Conservation (phyloP, 1,139 yeast genomes). For the Lodderomyces pseudojiufengensis region DNA sequence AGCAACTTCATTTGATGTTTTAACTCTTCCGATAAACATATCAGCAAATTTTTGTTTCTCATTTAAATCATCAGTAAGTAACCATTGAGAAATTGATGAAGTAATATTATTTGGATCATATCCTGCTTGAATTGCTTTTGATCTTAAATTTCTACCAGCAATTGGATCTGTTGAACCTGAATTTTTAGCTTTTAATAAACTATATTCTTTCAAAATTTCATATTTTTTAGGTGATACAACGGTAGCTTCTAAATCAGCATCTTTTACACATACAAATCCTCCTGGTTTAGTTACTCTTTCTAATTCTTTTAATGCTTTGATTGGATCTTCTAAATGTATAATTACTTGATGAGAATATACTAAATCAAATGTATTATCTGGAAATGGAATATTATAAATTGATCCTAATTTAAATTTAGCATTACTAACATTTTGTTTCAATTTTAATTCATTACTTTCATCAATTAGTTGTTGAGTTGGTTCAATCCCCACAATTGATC, state of each 20-base stretch:
- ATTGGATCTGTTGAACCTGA: constrained; percentile 14
- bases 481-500: constrained; percentile 32
- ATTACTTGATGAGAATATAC: constrained; percentile 39
- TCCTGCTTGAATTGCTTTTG: constrained; percentile 20
- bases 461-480: constrained; percentile 28
- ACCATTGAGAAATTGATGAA: constrained; percentile 17
- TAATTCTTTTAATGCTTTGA: constrained; percentile 28
- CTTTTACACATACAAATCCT: constrained; percentile 34
- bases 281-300: constrained; percentile 34
- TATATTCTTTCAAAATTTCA: constrained; percentile 11
- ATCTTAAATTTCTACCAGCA: constrained; percentile 19
- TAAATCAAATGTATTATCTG: constrained; percentile 34
- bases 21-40: constrained; percentile 13
- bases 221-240: constrained; percentile 20
- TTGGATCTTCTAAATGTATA: constrained; percentile 33
- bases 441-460: constrained; percentile 21
- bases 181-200: constrained; percentile 8
- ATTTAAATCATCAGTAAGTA: constrained; percentile 11
- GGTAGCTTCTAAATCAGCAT: constrained; percentile 23
- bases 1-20: constrained; percentile 12
- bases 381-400: constrained; percentile 28
- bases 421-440: constrained; percentile 22
- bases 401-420: constrained; percentile 30
- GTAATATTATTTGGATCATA: constrained; percentile 13
- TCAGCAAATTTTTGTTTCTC: constrained; percentile 10